These are phyloP conservation scores for Phytophthora macrochlamydospora DNA, from an alignment of 352 stramenopile species.

Conservation along the genomic window DNA sequence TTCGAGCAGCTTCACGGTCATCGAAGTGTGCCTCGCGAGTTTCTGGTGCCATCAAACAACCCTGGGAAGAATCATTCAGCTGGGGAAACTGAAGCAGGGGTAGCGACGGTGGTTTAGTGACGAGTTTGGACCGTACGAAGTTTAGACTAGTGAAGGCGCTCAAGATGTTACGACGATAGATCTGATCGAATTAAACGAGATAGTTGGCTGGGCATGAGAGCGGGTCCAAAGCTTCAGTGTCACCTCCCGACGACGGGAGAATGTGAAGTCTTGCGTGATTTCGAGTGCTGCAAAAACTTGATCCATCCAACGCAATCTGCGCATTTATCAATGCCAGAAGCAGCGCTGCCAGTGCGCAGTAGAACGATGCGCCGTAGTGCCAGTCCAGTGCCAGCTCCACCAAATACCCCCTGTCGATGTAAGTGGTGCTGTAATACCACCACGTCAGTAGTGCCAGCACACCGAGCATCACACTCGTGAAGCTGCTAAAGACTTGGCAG, in stretches of 20 bases:
- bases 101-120: too few species aligned
- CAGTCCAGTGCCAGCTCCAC: constrained; percentile 43
- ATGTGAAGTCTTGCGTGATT: constrained; percentile 32
- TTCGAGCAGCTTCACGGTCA: constrained; percentile 19
- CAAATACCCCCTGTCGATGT: constrained; percentile 48
- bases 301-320: constrained; percentile 30
- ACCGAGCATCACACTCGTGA: constrained; percentile 38
- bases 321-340: constrained; percentile 30
- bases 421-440: constrained; percentile 58
- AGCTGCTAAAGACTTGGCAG: constrained; percentile 39
- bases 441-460: constrained; percentile 49
- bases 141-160: too few species aligned
- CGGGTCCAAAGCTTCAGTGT: constrained; percentile 35
- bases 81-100: constrained; percentile 10
- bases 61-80: constrained; percentile 15
- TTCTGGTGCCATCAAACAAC: constrained; percentile 18
- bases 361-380: constrained; percentile 49
- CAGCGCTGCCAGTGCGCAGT: constrained; percentile 33
- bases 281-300: background rate
- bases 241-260: constrained; percentile 18
- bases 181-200: constrained; percentile 29
- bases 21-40: constrained; percentile 9
- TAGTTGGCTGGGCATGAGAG: constrained; percentile 66
- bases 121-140: too few species aligned
- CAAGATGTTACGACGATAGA: too few species aligned